Conservation (phyloP, 805 yeast species). For the Cyberlindnera meyerae region DNA sequence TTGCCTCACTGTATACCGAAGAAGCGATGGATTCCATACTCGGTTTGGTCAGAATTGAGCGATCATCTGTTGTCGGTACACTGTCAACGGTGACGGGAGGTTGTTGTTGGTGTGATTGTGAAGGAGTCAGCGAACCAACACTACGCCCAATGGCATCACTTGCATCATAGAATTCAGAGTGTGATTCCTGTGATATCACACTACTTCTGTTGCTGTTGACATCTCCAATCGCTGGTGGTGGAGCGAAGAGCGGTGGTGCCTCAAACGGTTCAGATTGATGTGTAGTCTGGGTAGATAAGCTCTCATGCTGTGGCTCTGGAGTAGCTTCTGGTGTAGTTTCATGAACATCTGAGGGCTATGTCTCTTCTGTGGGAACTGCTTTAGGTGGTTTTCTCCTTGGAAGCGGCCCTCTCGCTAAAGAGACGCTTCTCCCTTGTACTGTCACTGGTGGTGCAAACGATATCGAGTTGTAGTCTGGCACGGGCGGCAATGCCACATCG, state of each 20-base stretch:
- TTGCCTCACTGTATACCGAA: slow-evolving; percentile 6
- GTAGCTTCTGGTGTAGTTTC: neutral
- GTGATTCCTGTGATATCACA: slow-evolving; percentile 5
- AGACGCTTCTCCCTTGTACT: slow-evolving; percentile 24
- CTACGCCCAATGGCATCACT: slow-evolving; percentile 5
- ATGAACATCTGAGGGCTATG: neutral
- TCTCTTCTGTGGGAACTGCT: too few species aligned
- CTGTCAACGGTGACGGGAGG: neutral
- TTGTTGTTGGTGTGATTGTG: neutral
- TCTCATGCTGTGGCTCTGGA: neutral
- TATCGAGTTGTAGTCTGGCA: slow-evolving; percentile 24
- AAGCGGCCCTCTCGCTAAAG: slow-evolving; percentile 17
- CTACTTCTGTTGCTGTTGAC: slow-evolving; percentile 7
- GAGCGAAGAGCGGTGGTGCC: too few species aligned
- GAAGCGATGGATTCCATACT: slow-evolving; percentile 10
- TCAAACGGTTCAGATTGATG: too few species aligned
- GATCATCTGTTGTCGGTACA: neutral
- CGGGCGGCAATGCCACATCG: slow-evolving; percentile 21
- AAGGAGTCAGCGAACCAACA: neutral
- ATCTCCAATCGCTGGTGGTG: neutral
- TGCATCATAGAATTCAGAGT: slow-evolving; percentile 17
- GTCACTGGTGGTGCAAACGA: slow-evolving; percentile 25
- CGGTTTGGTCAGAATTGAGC: neutral
- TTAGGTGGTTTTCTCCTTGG: slow-evolving; percentile 24
- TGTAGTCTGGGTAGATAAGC: too few species aligned